Evolutionary conservation across 768 basidiomycete species (phyloP), one percentile per base, ranked within the genome.

Genomic region (Suillus fuscotomentosus): DNA sequence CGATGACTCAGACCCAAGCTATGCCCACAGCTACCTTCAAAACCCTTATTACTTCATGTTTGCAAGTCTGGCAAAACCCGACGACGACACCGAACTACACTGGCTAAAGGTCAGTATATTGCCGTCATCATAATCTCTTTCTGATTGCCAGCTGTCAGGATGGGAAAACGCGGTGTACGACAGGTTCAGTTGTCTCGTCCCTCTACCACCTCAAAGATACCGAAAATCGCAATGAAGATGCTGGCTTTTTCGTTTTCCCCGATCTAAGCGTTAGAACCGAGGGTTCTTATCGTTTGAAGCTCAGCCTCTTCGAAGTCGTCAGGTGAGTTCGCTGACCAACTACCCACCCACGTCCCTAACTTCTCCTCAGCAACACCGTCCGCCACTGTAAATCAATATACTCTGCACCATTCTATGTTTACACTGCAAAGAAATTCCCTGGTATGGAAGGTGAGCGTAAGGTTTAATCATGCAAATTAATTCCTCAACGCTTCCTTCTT

Each of bases 1-100:
- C 20, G 77, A 75, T 7, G 76, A 77, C 31, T 68, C 73, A 4
- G 78, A 79, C 63, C 74, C 72, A 34, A 72, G 70, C 50, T 83
- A 88, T 72, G 79, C 83, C 1, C 82, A 86, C 62, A 84, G 81
- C 24, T 94, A 88, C 73, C 83, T 94, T 20, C 93, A 95, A 73
- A 94, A 96, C 69, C 95, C 95, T 0, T 96, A 96, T 74, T 97
- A 95, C 74, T 95, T 97, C 76, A 96, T 96, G 92, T 95, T 94
- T 70, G 94, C 95, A 31, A 89, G 88, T 71, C 84, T 96, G 47
- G 94, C 94, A 1, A 89, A 94, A 69, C 92, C 92, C 0, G 94
- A 95, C 70, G 90, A 92, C 66, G 93, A 96, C 69, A 84, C 89
- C 14, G 95, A 97, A 75, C 75, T 97, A 51, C 95, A 97, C 71